These are phyloP conservation scores for Teratosphaeria pseudoeucalypti DNA, from an alignment of 2,329 filamentous ascomycete genomes.

Conservation along the genomic window DNA sequence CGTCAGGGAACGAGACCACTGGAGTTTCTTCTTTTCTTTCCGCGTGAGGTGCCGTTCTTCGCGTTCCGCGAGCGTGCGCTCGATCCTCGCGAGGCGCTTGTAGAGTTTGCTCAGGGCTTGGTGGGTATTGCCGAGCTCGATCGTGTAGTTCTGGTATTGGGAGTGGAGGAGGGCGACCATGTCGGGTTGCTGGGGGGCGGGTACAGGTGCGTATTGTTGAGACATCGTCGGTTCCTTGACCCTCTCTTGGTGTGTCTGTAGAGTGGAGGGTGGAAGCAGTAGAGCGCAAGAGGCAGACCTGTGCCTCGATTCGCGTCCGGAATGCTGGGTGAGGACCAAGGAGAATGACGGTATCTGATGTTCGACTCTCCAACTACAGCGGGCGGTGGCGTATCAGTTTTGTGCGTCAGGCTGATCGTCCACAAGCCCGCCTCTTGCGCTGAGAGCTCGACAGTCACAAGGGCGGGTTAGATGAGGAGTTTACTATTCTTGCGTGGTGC, in stretches of 20 bases:
- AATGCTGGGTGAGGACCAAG: background rate
- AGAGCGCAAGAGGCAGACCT: slow-evolving; percentile 16
- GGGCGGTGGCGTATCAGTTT: background rate
- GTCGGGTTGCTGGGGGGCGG: slow-evolving; percentile 1
- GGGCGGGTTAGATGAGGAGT: background rate
- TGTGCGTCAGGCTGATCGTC: background rate
- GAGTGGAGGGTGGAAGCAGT: slow-evolving; percentile 6
- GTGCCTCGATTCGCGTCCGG: background rate
- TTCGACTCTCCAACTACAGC: background rate
- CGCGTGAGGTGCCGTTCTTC: slow-evolving; percentile 14
- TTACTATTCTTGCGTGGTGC: background rate
- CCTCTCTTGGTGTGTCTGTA: background rate
- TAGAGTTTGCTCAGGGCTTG: slow-evolving; percentile 19
- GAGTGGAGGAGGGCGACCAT: slow-evolving; percentile 17
- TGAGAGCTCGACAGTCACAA: background rate
- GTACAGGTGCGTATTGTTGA: background rate
- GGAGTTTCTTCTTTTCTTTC: slow-evolving; percentile 20
- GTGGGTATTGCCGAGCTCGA: slow-evolving; percentile 19
- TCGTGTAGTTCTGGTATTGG: slow-evolving; percentile 17
- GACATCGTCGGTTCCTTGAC: background rate
- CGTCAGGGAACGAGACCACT: slow-evolving; percentile 16
- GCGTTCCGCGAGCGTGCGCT: slow-evolving; percentile 13
- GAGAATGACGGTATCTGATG: background rate
- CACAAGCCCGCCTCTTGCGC: background rate
- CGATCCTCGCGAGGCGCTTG: slow-evolving; percentile 16